phyloP scores from a whole-genome alignment of 805 yeast genomes.

The Candida sonorensis region DNA sequence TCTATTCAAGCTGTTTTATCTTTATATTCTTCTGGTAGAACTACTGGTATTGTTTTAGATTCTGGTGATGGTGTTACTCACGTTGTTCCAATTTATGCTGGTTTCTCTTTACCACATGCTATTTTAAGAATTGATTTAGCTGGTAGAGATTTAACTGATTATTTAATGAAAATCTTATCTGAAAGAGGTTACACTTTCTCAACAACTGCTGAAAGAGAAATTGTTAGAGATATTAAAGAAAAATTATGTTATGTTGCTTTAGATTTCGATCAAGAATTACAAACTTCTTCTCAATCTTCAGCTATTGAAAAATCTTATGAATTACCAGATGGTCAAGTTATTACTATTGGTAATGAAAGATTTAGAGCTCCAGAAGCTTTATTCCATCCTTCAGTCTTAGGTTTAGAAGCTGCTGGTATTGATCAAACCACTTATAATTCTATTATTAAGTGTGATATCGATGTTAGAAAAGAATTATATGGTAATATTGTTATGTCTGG shows the following conservation, averaged over 20 bases:
- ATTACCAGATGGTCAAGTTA: slow-evolving; percentile 99
- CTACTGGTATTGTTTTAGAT: slow-evolving; percentile 99
- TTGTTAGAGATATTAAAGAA: slow-evolving; percentile 91
- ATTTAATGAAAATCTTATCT: slow-evolving; percentile 95
- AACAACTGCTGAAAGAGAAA: slow-evolving; percentile 99
- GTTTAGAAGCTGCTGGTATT: slow-evolving; percentile 95
- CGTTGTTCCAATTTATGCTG: slow-evolving; percentile 99
- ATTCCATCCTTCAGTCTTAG: slow-evolving; percentile 93
- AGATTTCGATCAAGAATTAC: slow-evolving; percentile 99
- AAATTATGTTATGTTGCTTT: slow-evolving; percentile 98
- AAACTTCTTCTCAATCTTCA: slow-evolving; percentile 97
- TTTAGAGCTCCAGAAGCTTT: slow-evolving; percentile 99
- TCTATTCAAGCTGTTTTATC: slow-evolving; percentile 98
- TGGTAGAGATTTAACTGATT: slow-evolving; percentile 99
- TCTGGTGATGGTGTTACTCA: slow-evolving; percentile 99
- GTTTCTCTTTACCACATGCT: slow-evolving; percentile 99
- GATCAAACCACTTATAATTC: slow-evolving; percentile 96
- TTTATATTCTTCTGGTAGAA: slow-evolving; percentile 98
- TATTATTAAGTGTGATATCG: slow-evolving; percentile 98
- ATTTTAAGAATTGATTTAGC: slow-evolving; percentile 98
- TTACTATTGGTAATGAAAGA: slow-evolving; percentile 99
- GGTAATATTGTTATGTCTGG: slow-evolving; percentile 99
- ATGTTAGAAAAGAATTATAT: slow-evolving; percentile 97
- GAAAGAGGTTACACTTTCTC: slow-evolving; percentile 99
- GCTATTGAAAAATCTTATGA: slow-evolving; percentile 98